Base-by-base conservation (phyloP, 1,139 yeast species). In the Nakaseomyces glabratus region DNA sequence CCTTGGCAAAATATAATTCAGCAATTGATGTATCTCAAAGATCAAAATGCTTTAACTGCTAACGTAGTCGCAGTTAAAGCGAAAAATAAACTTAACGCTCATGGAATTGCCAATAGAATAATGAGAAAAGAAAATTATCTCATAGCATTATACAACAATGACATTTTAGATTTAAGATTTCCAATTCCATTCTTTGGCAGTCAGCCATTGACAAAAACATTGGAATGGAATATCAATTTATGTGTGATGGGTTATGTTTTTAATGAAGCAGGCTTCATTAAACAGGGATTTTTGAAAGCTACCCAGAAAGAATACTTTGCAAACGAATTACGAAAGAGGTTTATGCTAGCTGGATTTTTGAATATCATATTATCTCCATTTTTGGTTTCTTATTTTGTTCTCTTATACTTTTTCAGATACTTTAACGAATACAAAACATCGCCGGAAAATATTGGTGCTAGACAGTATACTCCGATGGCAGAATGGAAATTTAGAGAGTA, bases 401-500 rank as follows among this genome's bases (percentile, higher is more conserved):
- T 90, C 35, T 68, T 85, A 35, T 84, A 85, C 58, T 88, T 93
- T 51, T 80, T 90, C 68, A 71, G 86, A 35, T 86, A 90, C 57
- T 90, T 93, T 60, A 86, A 88, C 52, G 97, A 90, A 60, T 86
- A 84, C 55, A 82, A 84, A 55, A 74, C 82, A 25, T 82, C 90
- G 40, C 98, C 98, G 0, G 76, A 90, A 2, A 68, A 88, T 9
- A 67, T 90, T 36, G 78, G 94, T 7, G 78, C 88, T 2, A 66
- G 98, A 33, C 94, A 85, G 49, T 90, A 85, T 52, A 85, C 97
- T 0, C 96, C 96, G 0, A 72, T 74, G 57, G 96, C 97, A 0
- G 90, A 84, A 52, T 90, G 98, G 97, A 84, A 80, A 55, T 71
- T 93, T 52, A 67, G 98, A 38, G 98, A 90, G 53, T 85, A 82